Evolutionary conservation across 352 stramenopile genomes (phyloP).

Genomic region (Phytophthora europaea): DNA sequence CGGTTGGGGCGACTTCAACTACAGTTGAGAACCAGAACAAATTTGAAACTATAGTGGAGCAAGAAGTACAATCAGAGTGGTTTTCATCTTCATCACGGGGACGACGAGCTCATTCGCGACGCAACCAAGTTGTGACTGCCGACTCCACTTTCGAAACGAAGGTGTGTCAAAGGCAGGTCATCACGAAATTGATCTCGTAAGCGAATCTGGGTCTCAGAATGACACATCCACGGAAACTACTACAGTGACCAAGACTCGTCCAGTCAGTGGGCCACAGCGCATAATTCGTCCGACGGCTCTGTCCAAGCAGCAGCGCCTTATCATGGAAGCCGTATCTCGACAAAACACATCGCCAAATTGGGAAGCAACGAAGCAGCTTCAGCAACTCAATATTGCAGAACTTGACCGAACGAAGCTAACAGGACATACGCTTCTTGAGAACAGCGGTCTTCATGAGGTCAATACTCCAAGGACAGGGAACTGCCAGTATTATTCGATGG

Average conservation of each 20-base stretch:
- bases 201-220: background rate
- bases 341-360: too few species aligned
- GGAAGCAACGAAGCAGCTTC: too few species aligned
- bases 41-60: too few species aligned
- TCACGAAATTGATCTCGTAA: background rate
- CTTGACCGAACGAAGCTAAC: background rate
- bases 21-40: too few species aligned
- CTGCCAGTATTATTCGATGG: conserved; percentile 2
- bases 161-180: background rate
- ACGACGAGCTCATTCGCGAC: background rate
- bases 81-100: too few species aligned
- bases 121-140: background rate
- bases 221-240: background rate
- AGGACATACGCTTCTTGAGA: background rate
- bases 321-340: too few species aligned
- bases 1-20: too few species aligned
- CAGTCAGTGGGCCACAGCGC: background rate
- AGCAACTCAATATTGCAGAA: background rate
- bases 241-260: background rate
- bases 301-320: too few species aligned
- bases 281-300: background rate
- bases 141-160: background rate
- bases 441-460: background rate
- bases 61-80: too few species aligned
- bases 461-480: background rate